phyloP scores from a whole-genome alignment of 176 grass and related monocot species.

The Pontederia paniculata region DNA sequence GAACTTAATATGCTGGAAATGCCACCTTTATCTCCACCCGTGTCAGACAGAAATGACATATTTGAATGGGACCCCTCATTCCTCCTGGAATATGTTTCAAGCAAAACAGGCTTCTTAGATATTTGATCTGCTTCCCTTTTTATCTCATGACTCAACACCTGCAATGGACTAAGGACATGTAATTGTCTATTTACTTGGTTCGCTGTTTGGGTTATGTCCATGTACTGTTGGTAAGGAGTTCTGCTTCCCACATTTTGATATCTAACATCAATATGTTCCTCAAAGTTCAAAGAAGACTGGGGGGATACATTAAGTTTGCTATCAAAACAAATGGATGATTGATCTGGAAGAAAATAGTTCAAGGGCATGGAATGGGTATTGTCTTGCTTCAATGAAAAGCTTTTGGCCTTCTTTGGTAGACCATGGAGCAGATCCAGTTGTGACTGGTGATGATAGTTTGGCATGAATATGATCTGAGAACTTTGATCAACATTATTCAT shows the following conservation, averaged over 20 bases:
- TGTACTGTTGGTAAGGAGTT: slow-evolving; percentile 30
- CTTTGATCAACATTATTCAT: slow-evolving; percentile 14
- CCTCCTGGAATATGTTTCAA: slow-evolving; percentile 24
- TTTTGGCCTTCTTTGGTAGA: slow-evolving; percentile 14
- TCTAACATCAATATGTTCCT: slow-evolving; percentile 23
- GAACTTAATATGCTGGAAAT: background rate
- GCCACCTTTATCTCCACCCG: slow-evolving; percentile 31
- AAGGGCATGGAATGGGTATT: slow-evolving; percentile 18
- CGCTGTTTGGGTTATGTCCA: slow-evolving; percentile 26
- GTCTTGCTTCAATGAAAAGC: slow-evolving; percentile 38
- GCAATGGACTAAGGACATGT: slow-evolving; percentile 20
- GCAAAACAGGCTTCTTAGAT: slow-evolving; percentile 17
- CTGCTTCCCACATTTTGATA: slow-evolving; percentile 18
- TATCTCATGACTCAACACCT: slow-evolving; percentile 22
- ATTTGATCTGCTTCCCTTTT: slow-evolving; percentile 22
- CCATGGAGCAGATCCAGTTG: slow-evolving; percentile 13
- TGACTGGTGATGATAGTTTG: slow-evolving; percentile 21
- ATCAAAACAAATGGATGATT: slow-evolving; percentile 43
- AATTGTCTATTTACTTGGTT: slow-evolving; percentile 21
- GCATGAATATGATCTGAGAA: slow-evolving; percentile 10
- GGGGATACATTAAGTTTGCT: slow-evolving; percentile 29
- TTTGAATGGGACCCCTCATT: slow-evolving; percentile 25
- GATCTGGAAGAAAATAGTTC: slow-evolving; percentile 34
- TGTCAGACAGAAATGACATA: slow-evolving; percentile 31
- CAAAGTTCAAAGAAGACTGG: slow-evolving; percentile 36